A percentile compares a stretch with the other conserved stretches of the same genome.
phyloP scores from a whole-genome alignment of 768 basidiomycete genomes.

The Agrocybe pediades region DNA sequence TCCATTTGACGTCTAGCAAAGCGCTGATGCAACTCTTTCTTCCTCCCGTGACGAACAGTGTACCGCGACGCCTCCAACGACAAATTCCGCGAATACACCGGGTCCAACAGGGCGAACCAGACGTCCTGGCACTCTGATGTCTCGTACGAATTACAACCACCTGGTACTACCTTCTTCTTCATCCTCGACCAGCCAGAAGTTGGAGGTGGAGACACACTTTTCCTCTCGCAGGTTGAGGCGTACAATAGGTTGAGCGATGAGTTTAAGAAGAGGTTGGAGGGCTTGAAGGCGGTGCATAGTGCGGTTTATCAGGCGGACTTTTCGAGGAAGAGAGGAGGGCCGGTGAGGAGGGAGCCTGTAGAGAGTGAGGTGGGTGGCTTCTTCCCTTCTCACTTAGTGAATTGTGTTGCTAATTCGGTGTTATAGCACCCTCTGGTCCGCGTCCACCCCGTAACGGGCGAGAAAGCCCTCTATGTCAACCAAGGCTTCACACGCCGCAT shows the following conservation, averaged over 20 bases:
- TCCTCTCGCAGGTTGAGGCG: slow-evolving; percentile 58
- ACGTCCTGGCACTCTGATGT: slow-evolving; percentile 59
- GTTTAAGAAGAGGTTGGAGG: slow-evolving; percentile 59
- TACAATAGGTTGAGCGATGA: slow-evolving; percentile 60
- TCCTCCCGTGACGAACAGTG: slow-evolving; percentile 28
- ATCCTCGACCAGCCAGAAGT: slow-evolving; percentile 48
- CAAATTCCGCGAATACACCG: slow-evolving; percentile 42
- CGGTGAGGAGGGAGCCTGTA: slow-evolving; percentile 51
- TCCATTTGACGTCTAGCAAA: no score
- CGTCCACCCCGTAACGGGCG: slow-evolving; percentile 61
- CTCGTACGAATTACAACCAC: slow-evolving; percentile 59
- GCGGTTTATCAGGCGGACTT: slow-evolving; percentile 54
- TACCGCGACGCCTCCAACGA: slow-evolving; percentile 52
- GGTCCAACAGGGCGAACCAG: slow-evolving; percentile 41
- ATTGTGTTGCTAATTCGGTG: neutral
- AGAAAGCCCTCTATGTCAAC: slow-evolving; percentile 63
- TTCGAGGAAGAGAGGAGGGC: slow-evolving; percentile 42
- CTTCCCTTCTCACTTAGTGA: neutral
- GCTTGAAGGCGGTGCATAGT: slow-evolving; percentile 56
- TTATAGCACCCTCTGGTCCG: slow-evolving; percentile 55
- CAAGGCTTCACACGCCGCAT: slow-evolving; percentile 55
- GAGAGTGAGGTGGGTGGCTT: slow-evolving; percentile 24
- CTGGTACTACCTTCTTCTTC: slow-evolving; percentile 58
- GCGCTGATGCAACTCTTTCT: neutral
- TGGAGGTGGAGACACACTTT: slow-evolving; percentile 56